Conservation (phyloP, 2,329 filamentous ascomycete genomes). For the Colletotrichum acutatum region DNA sequence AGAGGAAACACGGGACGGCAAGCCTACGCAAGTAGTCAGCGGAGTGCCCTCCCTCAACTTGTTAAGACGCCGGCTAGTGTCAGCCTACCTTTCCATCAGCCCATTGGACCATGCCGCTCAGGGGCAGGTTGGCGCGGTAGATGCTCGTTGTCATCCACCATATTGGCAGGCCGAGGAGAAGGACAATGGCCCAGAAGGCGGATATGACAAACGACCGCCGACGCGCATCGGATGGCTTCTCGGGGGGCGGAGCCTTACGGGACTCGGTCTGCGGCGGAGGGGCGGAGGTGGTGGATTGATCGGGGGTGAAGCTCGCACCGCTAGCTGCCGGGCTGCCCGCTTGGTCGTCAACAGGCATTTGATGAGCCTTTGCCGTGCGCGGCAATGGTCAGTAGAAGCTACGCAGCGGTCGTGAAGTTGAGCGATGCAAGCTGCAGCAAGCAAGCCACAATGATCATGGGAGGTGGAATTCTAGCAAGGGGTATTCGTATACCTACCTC, state of each 20-base stretch:
- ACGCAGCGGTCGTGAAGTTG: conserved; percentile 7
- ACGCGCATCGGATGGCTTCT: conserved; percentile 75
- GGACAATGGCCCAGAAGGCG: conserved; percentile 90
- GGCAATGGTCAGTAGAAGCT: neutral
- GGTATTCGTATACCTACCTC: too few relatives aligned
- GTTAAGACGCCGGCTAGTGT: conserved; percentile 38
- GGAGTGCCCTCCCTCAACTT: neutral
- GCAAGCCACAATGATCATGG: neutral
- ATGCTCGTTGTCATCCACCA: conserved; percentile 98
- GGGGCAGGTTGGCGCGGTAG: conserved; percentile 84
- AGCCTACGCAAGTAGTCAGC: conserved; percentile 62
- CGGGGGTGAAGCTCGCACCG: neutral
- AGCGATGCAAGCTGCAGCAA: neutral
- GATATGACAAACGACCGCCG: conserved; percentile 80
- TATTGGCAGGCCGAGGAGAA: conserved; percentile 87
- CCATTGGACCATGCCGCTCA: conserved; percentile 91
- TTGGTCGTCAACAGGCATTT: conserved; percentile 19
- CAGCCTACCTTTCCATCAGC: conserved; percentile 82
- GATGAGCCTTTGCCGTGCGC: conserved; percentile 20
- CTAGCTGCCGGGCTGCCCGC: conserved; percentile 6
- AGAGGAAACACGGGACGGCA: conserved; percentile 91
- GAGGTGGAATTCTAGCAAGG: neutral
- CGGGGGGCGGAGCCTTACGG: conserved; percentile 75
- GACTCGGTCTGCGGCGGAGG: conserved; percentile 23
- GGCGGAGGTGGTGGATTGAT: neutral